Percentiles rank a stretch among this genome's conserved stretches.
phyloP scores from a whole-genome alignment of 2,329 filamentous ascomycete genomes.

The Chrysoporthe puriensis region DNA sequence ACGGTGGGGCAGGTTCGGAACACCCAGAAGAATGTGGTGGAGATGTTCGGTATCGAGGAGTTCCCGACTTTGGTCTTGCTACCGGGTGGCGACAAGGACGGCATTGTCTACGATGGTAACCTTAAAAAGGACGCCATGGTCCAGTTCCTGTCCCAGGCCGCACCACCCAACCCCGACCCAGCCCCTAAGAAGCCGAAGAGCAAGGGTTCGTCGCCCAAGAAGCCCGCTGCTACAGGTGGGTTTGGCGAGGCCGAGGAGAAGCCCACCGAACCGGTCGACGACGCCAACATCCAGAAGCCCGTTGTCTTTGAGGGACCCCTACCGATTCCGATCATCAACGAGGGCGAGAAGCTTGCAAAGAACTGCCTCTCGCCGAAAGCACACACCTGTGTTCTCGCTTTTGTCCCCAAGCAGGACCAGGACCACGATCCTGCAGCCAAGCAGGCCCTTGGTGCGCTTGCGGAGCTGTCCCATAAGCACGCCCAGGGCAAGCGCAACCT shows the following conservation, averaged over 20 bases:
- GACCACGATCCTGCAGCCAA: slow-evolving; percentile 52
- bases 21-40: slow-evolving; percentile 74
- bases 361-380: slow-evolving; percentile 77
- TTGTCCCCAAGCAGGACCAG: slow-evolving; percentile 61
- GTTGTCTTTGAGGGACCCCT: slow-evolving; percentile 59
- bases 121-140: slow-evolving; percentile 83
- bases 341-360: slow-evolving; percentile 65
- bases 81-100: slow-evolving; percentile 69
- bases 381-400: slow-evolving; percentile 79
- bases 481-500: slow-evolving; percentile 65
- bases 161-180: slow-evolving; percentile 78
- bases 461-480: slow-evolving; percentile 78
- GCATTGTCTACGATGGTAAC: slow-evolving; percentile 77
- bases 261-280: slow-evolving; percentile 46
- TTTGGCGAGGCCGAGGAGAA: slow-evolving; percentile 41
- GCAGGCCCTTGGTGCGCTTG: slow-evolving; percentile 65
- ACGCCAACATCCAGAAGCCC: slow-evolving; percentile 51
- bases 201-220: slow-evolving; percentile 46
- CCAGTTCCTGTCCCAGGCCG: slow-evolving; percentile 79
- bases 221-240: slow-evolving; percentile 35
- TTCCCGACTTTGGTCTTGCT: slow-evolving; percentile 84
- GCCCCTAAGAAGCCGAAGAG: slow-evolving; percentile 54
- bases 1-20: slow-evolving; percentile 80
- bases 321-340: slow-evolving; percentile 67
- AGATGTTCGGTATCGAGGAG: slow-evolving; percentile 74